These are phyloP conservation scores for Arthrobotrys sinensis DNA, from an alignment of 2,329 filamentous ascomycete genomes.

Conservation along the genomic window DNA sequence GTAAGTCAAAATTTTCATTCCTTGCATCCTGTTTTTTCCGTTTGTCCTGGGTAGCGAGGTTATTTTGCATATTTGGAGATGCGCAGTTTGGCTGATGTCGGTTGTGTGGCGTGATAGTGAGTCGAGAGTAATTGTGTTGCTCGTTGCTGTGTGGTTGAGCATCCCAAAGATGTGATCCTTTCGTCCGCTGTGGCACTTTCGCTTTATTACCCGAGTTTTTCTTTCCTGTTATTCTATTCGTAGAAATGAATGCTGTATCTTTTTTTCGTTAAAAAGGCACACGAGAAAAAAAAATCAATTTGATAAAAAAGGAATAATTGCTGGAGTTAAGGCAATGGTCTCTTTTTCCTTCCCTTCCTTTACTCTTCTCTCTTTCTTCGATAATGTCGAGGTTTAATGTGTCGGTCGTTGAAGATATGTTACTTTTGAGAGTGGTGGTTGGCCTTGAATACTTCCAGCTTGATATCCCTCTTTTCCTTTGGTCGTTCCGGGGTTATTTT, in stretches of 20 bases:
- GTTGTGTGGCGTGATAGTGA: slow-evolving; percentile 57
- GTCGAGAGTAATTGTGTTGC: slow-evolving; percentile 55
- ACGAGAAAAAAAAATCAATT: not conserved
- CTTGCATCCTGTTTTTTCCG: slow-evolving; percentile 6
- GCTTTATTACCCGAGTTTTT: slow-evolving; percentile 37
- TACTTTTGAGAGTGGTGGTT: too few species aligned
- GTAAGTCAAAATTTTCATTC: slow-evolving; percentile 40
- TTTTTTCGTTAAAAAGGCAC: not conserved
- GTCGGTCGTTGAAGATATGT: too few species aligned
- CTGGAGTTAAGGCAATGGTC: slow-evolving; percentile 21
- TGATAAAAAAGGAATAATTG: slow-evolving; percentile 4
- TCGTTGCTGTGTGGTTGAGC: slow-evolving; percentile 21
- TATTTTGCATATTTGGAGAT: slow-evolving; percentile 29
- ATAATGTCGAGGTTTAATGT: not conserved
- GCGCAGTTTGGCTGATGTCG: slow-evolving; percentile 36
- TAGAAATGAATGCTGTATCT: slow-evolving; percentile 13
- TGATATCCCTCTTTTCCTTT: too few species aligned
- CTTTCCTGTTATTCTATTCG: slow-evolving; percentile 28
- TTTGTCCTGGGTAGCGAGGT: slow-evolving; percentile 48
- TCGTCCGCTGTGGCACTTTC: slow-evolving; percentile 34
- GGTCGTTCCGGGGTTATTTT: too few species aligned
- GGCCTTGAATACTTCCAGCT: too few species aligned
- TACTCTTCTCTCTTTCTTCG: not conserved
- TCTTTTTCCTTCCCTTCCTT: slow-evolving; percentile 1
- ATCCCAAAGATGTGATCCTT: slow-evolving; percentile 9